Evolutionary conservation across 1,284 basidiomycete species (phyloP).

Genomic region (Fomitopsis betulina): DNA sequence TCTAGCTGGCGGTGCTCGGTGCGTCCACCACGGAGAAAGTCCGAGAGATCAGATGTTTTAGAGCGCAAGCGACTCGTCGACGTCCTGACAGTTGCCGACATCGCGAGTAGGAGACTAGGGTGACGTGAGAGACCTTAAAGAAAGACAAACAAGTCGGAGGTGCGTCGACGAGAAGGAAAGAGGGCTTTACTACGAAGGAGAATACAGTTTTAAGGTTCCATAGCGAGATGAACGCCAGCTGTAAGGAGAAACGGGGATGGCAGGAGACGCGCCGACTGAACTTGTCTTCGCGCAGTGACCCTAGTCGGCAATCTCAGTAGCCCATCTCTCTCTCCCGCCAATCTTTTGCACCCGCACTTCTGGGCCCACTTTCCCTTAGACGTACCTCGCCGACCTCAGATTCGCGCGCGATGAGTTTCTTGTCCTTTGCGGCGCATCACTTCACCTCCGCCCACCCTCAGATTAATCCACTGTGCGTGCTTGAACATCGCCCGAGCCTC

Average conservation of each 20-base stretch:
- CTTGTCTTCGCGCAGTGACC: not conserved
- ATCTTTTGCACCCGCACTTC: not conserved
- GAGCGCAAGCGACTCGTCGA: slow-evolving; percentile 24
- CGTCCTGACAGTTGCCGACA: slow-evolving; percentile 16
- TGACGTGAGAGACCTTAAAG: slow-evolving; percentile 2
- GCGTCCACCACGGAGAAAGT: slow-evolving; percentile 24
- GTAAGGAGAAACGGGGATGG: not conserved
- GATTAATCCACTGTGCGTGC: too few species aligned
- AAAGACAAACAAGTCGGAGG: not conserved
- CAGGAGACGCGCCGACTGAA: not conserved
- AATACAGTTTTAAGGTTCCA: slow-evolving; percentile 7
- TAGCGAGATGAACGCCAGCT: not conserved
- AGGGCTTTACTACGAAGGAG: not conserved
- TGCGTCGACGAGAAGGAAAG: not conserved
- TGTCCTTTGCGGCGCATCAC: too few species aligned
- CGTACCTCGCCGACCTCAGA: not conserved
- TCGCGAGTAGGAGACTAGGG: slow-evolving; percentile 8
- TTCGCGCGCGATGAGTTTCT: not conserved
- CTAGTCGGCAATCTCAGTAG: not conserved
- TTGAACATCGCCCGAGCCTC: too few species aligned
- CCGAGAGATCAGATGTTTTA: slow-evolving; percentile 32
- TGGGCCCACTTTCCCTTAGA: not conserved
- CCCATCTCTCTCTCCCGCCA: not conserved
- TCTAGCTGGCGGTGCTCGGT: slow-evolving; percentile 12
- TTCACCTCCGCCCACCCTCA: too few species aligned